phyloP scores from a whole-genome alignment of 208 protist species.

The Angomonas desouzai region DNA sequence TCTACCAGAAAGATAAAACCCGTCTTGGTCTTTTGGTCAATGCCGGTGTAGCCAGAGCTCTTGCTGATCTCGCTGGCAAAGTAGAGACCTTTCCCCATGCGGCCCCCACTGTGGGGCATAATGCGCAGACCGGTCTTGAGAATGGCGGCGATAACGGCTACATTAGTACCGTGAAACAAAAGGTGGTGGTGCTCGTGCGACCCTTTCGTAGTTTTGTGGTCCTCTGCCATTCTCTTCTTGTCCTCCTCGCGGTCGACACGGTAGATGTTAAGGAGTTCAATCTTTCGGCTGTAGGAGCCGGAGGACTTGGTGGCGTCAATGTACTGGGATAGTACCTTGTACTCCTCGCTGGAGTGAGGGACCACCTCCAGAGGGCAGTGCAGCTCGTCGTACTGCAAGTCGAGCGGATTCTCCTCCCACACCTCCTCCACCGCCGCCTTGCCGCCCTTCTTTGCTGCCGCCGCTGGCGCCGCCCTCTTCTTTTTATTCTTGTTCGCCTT shows the following conservation, averaged over 20 bases:
- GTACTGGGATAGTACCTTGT: conserved; percentile 4
- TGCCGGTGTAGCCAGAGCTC: conserved; percentile 18
- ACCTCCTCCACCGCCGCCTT: conserved; percentile 8
- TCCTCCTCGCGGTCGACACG: conserved; percentile 22
- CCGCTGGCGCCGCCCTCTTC: conserved; percentile 3
- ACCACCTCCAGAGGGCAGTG: conserved; percentile 16
- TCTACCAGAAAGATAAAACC: conserved; percentile 27
- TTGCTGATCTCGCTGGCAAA: conserved; percentile 31
- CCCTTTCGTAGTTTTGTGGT: not conserved
- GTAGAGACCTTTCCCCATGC: conserved; percentile 22
- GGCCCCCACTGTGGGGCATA: conserved; percentile 25
- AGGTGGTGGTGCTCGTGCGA: conserved; percentile 20
- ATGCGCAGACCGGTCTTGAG: conserved; percentile 27
- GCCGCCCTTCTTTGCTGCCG: not conserved
- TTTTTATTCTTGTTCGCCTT: conserved; percentile 18
- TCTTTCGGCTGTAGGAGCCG: conserved; percentile 17
- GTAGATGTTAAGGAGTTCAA: conserved; percentile 14
- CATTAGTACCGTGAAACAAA: conserved; percentile 26
- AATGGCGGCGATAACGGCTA: conserved; percentile 24
- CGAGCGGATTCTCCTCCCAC: conserved; percentile 18
- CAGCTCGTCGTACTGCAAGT: conserved; percentile 21
- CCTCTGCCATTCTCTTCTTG: conserved; percentile 19
- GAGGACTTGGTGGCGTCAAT: not conserved
- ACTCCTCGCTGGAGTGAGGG: conserved; percentile 8
- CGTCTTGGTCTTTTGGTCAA: conserved; percentile 3